A percentile compares a stretch with the other conserved stretches of the same genome.
Conservation (phyloP, 306 rosid genomes). For the Vigna mungo region DNA sequence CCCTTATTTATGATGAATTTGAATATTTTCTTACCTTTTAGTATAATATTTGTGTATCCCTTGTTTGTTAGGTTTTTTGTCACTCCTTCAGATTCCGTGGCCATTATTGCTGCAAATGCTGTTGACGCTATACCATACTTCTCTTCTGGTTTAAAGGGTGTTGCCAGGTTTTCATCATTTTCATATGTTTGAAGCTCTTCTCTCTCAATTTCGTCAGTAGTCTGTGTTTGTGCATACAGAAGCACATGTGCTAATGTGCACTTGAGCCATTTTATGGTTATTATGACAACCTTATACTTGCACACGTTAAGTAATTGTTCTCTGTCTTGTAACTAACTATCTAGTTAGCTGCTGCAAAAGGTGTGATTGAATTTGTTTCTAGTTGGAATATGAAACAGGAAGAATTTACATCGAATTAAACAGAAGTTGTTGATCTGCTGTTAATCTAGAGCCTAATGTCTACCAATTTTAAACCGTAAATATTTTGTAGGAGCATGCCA, state of each 20-base stretch:
- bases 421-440: slow-evolving; percentile 19
- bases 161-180: slow-evolving; percentile 80
- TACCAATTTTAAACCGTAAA: slow-evolving; percentile 31
- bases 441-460: slow-evolving; percentile 36
- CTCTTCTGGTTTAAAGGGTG: slow-evolving; percentile 93
- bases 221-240: slow-evolving; percentile 18
- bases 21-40: slow-evolving; percentile 28
- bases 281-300: slow-evolving; percentile 36
- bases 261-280: slow-evolving; percentile 17
- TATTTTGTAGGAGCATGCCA: slow-evolving; percentile 93
- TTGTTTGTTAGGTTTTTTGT: slow-evolving; percentile 78
- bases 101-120: slow-evolving; percentile 99
- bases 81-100: slow-evolving; percentile 99
- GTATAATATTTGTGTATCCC: slow-evolving; percentile 25
- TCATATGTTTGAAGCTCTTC: slow-evolving; percentile 13
- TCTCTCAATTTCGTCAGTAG: neutral
- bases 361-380: neutral
- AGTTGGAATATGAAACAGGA: slow-evolving; percentile 33
- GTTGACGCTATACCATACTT: slow-evolving; percentile 97
- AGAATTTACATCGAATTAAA: slow-evolving; percentile 25
- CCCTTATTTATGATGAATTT: slow-evolving; percentile 13
- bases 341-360: neutral
- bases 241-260: slow-evolving; percentile 7
- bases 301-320: slow-evolving; percentile 14
- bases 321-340: slow-evolving; percentile 14